These are phyloP conservation scores for Clohesyomyces aquaticus DNA, from an alignment of 495 filamentous ascomycete genomes.

Conservation along the genomic window DNA sequence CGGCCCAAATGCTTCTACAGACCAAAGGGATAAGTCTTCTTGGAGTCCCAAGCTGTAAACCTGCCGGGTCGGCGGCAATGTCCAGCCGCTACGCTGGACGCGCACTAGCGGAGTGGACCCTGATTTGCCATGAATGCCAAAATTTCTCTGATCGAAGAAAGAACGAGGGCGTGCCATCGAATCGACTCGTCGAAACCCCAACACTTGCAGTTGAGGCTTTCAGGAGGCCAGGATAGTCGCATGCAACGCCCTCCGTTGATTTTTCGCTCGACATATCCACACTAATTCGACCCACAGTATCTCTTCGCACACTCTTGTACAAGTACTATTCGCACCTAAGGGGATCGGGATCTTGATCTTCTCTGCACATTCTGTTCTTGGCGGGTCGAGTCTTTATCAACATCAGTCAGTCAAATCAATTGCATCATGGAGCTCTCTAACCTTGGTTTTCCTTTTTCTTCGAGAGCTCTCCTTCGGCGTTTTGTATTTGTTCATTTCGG, in stretches of 20 bases:
- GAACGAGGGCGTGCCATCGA: constrained; percentile 77
- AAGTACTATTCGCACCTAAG: not conserved
- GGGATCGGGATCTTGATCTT: too few species aligned
- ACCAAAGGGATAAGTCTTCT: constrained; percentile 32
- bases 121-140: constrained; percentile 85
- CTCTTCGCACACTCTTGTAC: not conserved
- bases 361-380: not conserved
- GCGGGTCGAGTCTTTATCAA: too few species aligned
- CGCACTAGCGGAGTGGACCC: constrained; percentile 87
- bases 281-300: too few species aligned
- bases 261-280: too few species aligned
- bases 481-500: not conserved
- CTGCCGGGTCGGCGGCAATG: constrained; percentile 41
- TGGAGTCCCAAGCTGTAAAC: constrained; percentile 36
- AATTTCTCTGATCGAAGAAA: constrained; percentile 87
- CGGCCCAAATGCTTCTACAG: constrained; percentile 64
- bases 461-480: not conserved
- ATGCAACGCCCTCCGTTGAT: not conserved
- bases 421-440: constrained; percentile 1
- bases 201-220: constrained; percentile 84
- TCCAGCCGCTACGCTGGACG: constrained; percentile 78
- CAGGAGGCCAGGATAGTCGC: constrained; percentile 52
- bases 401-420: not conserved
- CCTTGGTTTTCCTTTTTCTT: not conserved
- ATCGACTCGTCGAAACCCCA: constrained; percentile 84